These are phyloP conservation scores for Serendipita sp. DNA, from an alignment of 768 basidiomycete species.

Conservation along the genomic window DNA sequence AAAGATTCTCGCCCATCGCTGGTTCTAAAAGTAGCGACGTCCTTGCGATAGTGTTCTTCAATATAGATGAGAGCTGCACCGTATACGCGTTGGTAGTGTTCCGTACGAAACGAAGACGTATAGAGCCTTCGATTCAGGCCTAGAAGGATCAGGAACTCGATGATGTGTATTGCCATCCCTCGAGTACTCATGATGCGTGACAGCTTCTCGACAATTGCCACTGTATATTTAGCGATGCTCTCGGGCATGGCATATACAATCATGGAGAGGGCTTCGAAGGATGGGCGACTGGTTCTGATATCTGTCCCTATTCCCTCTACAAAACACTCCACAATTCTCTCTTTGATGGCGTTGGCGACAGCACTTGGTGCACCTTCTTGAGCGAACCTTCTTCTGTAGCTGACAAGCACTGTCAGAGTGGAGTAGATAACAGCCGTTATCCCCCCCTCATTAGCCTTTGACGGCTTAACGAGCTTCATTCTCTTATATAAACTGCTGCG, in stretches of 20 bases:
- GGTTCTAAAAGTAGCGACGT: constrained; percentile 17
- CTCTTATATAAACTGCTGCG: constrained; percentile 14
- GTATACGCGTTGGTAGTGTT: constrained; percentile 85
- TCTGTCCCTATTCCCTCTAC: constrained; percentile 40
- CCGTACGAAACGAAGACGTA: constrained; percentile 70
- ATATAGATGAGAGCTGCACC: constrained; percentile 89
- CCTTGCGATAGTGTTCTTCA: constrained; percentile 57
- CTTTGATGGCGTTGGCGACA: not conserved
- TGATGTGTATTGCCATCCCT: constrained; percentile 88
- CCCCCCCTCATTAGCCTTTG: constrained; percentile 46
- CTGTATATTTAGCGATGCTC: constrained; percentile 63
- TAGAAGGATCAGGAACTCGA: constrained; percentile 77
- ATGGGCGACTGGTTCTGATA: constrained; percentile 37
- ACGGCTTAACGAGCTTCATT: constrained; percentile 13
- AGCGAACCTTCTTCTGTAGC: constrained; percentile 42
- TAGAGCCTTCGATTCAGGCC: constrained; percentile 62
- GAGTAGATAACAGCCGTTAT: constrained; percentile 81
- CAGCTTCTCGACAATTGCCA: constrained; percentile 70
- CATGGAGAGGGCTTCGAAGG: constrained; percentile 80
- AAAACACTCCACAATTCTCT: constrained; percentile 24
- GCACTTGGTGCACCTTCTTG: not conserved
- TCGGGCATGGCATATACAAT: constrained; percentile 73
- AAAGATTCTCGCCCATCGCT: constrained; percentile 47
- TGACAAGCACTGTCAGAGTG: constrained; percentile 71
- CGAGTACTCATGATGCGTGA: constrained; percentile 90